Evolutionary conservation across 23 red algal species (phyloP).

Genomic region (Agarophyton chilense): DNA sequence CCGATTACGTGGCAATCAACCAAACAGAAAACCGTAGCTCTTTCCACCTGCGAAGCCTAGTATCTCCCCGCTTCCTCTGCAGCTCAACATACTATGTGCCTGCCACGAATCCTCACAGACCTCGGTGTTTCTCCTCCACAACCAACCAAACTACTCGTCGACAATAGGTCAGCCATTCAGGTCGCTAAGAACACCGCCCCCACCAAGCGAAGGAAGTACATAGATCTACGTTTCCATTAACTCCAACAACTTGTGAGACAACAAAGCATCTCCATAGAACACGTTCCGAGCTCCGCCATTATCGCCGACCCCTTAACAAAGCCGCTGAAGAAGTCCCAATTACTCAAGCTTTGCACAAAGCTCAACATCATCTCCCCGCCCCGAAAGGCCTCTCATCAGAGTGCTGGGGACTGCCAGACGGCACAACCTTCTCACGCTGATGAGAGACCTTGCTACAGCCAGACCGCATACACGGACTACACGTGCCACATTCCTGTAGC

Average conservation of each 20-base stretch:
- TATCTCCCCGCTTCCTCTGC: background rate
- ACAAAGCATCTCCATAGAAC: background rate
- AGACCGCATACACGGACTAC: too few relatives aligned
- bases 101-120: background rate
- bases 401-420: too few relatives aligned
- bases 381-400: too few relatives aligned
- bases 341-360: too few relatives aligned
- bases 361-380: too few relatives aligned
- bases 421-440: too few relatives aligned
- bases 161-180: slow-evolving; percentile 18
- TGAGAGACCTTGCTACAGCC: too few relatives aligned
- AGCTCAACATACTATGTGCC: background rate
- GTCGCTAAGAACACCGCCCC: background rate
- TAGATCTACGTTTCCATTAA: background rate
- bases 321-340: background rate
- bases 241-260: background rate
- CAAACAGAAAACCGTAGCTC: slow-evolving; percentile 5
- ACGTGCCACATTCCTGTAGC: too few relatives aligned
- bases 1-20: slow-evolving; percentile 12
- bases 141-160: background rate
- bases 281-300: background rate
- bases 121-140: background rate
- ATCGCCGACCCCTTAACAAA: slow-evolving; percentile 1
- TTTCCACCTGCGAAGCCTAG: slow-evolving; percentile 28
- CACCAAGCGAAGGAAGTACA: slow-evolving; percentile 18